A percentile compares a stretch with the other conserved stretches of the same genome.
phyloP scores from a whole-genome alignment of 345 rosid genomes.

The Nephelium lappaceum region DNA sequence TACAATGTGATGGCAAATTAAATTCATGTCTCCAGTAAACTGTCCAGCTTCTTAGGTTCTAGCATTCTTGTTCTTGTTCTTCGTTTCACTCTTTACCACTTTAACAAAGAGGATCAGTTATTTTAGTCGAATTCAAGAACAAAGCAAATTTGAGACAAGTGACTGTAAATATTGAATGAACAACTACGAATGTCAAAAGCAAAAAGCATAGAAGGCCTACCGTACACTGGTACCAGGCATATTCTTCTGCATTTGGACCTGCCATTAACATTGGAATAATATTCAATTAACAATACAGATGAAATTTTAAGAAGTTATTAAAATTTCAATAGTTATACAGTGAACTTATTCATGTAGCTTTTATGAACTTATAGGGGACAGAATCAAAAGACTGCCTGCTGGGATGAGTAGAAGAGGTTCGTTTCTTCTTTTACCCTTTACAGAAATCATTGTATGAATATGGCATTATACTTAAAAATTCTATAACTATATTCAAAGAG shows the following conservation, averaged over 20 bases:
- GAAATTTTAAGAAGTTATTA: not conserved
- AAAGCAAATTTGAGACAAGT: not conserved
- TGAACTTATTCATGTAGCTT: constrained; percentile 4
- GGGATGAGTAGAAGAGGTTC: not conserved
- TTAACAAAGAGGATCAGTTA: not conserved
- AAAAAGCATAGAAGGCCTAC: constrained; percentile 45
- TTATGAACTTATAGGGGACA: not conserved
- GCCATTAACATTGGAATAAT: constrained; percentile 22
- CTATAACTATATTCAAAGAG: not conserved
- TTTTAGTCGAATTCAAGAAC: not conserved
- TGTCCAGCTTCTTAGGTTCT: not conserved
- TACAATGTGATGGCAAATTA: not conserved
- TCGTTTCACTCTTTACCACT: not conserved
- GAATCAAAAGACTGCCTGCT: not conserved
- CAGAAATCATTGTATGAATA: not conserved
- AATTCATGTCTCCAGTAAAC: not conserved
- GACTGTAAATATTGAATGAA: not conserved
- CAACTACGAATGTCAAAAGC: constrained; percentile 1
- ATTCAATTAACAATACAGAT: constrained; percentile 3
- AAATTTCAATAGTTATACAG: not conserved
- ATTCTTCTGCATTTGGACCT: constrained; percentile 94
- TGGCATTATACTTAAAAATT: not conserved
- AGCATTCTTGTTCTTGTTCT: not conserved
- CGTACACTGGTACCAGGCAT: constrained; percentile 99
- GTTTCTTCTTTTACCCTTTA: not conserved